Base-by-base conservation (phyloP, 108 stramenopile species). In the Thalassiosira profunda region DNA sequence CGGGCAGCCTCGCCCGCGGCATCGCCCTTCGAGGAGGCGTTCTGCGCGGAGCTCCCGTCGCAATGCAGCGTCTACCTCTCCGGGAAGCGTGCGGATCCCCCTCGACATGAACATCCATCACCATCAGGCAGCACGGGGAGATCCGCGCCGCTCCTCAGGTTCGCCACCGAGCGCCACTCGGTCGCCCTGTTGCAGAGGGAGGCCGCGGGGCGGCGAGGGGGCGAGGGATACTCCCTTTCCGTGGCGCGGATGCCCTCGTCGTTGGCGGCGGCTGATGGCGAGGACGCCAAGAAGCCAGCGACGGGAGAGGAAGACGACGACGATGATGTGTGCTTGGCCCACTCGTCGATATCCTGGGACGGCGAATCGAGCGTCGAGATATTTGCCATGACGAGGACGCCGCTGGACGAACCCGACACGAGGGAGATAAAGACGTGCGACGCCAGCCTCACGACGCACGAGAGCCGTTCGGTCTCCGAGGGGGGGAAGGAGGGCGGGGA, bases 41-140 rank as follows among this genome's bases (percentile, higher is more conserved):
- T 62, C 47, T 53, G 60, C 42, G 35, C 43, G n/a, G 59, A 67
- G n/a, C 67, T 76, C 4, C 67, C 67, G 31, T 76, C 74, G 15
- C 66, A 58, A 21, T 66, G 64, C 56, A 59, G 24, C 29, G 35
- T 68, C 53, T 45, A 41, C 34, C 67, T 46, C 31, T 56, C 67
- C n/a, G n/a, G n/a, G n/a, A n/a, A n/a, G n/a, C n/a, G n/a, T n/a
- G n/a, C n/a, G n/a, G n/a, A 12, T 21, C n/a, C n/a, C n/a, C n/a
- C n/a, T n/a, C n/a, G 63, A n/a, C n/a, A n/a, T n/a, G n/a, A n/a
- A n/a, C 2, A 64, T n/a, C 7, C n/a, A 7, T 3, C 8, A 4
- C 15, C 9, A 31, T 17, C 7, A 52, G 33, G 5, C 8, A 3
- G 12, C 3, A 20, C 6, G 8, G 38, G 6, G 8, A 18, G 24